These are phyloP conservation scores for Aspergillus neoniger DNA, from an alignment of 2,329 filamentous ascomycete species.

Conservation along the genomic window DNA sequence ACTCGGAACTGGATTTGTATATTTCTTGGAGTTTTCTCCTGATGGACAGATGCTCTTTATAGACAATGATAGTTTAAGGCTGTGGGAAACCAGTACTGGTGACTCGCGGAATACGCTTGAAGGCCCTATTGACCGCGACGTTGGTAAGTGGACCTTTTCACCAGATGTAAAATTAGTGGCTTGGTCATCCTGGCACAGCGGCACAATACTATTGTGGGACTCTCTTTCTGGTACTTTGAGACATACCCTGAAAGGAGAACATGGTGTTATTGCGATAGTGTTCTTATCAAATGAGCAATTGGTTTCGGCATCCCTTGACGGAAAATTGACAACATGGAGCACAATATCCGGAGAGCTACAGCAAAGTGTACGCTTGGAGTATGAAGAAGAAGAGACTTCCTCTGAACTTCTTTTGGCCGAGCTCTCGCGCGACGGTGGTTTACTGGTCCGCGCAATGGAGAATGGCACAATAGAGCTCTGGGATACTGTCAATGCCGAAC, in stretches of 20 bases:
- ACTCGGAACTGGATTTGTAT: neutral
- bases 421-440: too few species aligned
- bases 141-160: too few species aligned
- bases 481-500: too few species aligned
- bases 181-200: accelerated
- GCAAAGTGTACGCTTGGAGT: too few species aligned
- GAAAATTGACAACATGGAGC: too few species aligned
- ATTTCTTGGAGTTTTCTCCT: neutral
- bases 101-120: neutral
- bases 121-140: too few species aligned
- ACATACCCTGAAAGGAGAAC: neutral
- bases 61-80: neutral
- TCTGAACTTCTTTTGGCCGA: too few species aligned
- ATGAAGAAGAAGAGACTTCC: too few species aligned
- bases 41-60: neutral
- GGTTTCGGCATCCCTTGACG: neutral
- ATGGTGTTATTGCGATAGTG: accelerated
- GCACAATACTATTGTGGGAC: neutral
- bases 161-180: neutral
- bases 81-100: neutral
- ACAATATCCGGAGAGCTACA: too few species aligned
- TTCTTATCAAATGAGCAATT: neutral
- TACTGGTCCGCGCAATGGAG: too few species aligned
- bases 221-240: neutral
- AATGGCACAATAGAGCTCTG: too few species aligned